Base-by-base conservation (phyloP, 1,284 basidiomycete species). In the Xerocomus nothofagi region DNA sequence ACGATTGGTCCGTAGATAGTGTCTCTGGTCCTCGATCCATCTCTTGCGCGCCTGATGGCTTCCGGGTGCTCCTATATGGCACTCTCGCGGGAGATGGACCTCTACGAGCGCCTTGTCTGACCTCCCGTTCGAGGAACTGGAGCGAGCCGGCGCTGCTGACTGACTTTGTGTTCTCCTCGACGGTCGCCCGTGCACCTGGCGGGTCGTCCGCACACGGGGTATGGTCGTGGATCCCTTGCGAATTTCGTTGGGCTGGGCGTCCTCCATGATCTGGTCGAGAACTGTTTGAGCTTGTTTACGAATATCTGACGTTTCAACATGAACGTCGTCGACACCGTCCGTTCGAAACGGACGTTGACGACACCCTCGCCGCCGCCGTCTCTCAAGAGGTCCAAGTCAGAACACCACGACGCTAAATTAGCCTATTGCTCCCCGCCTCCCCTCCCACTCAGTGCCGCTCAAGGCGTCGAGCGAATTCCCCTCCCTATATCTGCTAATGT, bases 181-280 rank as follows among this genome's bases (percentile, higher is more conserved):
- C n/a, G 24, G 32, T 29, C 39, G 39, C n/a, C 37, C 3, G 32
- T 42, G 29, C 10, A n/a, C 6, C 12, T 44, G 37, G 32, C 27
- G 43, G 17, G 44, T 23, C 1, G 41, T 23, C 27, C 51, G 54
- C 24, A 76, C 65, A 15, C 50, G 51, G 3, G 74, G 74, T 2
- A 76, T 53, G 8, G 32, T 24, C 1, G 62, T 50, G 15, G 48
- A 59, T 0, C 73, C 73, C 51, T 75, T 74, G 37, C 67, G 71
- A 7, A 64, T 42, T 55, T 76, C 72, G 52, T 75, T 76, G n/a
- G 73, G 73, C 44, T 76, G 75, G 2, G 57, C 52, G 56, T 77
- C 74, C 57, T 77, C 75, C 50, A 63, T 62, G 34, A 12, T 17
- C 6, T 11, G 37, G 20, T 24, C 39, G 32, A 34, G 37, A 4